Evolutionary conservation across 257 asterid genomes (phyloP).

Genomic region (Petunia secreta): DNA sequence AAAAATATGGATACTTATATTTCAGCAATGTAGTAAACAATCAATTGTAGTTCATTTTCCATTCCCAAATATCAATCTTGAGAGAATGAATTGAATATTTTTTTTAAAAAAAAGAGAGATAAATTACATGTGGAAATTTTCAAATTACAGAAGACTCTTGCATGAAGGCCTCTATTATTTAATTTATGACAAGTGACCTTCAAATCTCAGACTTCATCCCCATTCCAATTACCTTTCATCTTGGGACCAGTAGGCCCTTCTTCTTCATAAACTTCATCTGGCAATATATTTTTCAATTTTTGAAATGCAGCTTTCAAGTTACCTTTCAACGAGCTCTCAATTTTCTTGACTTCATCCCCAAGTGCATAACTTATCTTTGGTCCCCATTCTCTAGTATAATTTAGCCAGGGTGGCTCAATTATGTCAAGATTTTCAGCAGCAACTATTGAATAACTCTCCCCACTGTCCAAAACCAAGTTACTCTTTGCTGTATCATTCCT

Average conservation of each 20-base stretch:
- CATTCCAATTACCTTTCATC: slow-evolving; percentile 64
- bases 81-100: not conserved
- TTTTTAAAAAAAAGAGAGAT: too few species aligned
- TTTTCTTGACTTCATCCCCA: slow-evolving; percentile 46
- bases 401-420: slow-evolving; percentile 79
- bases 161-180: not conserved
- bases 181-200: too few species aligned
- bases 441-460: slow-evolving; percentile 48
- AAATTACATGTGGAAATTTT: not conserved
- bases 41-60: not conserved
- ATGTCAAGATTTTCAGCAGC: slow-evolving; percentile 54
- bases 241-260: slow-evolving; percentile 87
- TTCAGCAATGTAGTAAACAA: not conserved
- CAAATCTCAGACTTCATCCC: slow-evolving; percentile 49
- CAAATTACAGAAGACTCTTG: not conserved
- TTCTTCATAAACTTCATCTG: slow-evolving; percentile 64
- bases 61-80: not conserved
- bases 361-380: slow-evolving; percentile 52
- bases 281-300: slow-evolving; percentile 49
- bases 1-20: too few species aligned
- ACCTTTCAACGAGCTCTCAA: slow-evolving; percentile 37
- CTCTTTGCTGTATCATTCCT: slow-evolving; percentile 71
- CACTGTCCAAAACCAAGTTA: slow-evolving; percentile 57
- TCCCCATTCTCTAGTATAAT: slow-evolving; percentile 72
- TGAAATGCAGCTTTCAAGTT: slow-evolving; percentile 40